Evolutionary conservation across 352 stramenopile species (phyloP).

Genomic region (Hyaloperonospora brassicae): DNA sequence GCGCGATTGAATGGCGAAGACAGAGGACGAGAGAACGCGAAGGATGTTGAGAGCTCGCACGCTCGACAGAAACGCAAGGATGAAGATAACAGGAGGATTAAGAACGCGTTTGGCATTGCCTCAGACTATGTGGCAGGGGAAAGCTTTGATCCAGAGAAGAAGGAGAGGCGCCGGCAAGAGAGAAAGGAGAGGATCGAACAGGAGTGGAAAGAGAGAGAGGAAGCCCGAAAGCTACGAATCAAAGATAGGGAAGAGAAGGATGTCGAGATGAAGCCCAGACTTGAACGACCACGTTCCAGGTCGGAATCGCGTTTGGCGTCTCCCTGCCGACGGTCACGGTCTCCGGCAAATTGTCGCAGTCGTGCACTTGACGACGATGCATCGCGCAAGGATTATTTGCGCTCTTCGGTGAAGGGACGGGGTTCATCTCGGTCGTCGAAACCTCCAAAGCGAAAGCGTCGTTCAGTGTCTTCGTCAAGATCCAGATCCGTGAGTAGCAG

Average conservation of each 20-base stretch:
- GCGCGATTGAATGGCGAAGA: constrained; percentile 17
- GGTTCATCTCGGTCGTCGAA: constrained; percentile 12
- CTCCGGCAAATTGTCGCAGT: constrained; percentile 10
- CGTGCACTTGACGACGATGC: constrained; percentile 12
- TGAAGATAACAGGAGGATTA: constrained; percentile 56
- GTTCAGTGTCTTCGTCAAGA: constrained; percentile 8
- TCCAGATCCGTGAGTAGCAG: constrained; percentile 8
- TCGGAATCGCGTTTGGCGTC: constrained; percentile 17
- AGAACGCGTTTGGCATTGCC: constrained; percentile 62
- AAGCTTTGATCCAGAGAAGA: constrained; percentile 69
- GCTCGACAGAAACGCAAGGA: constrained; percentile 53
- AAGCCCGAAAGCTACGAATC: constrained; percentile 22
- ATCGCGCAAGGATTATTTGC: constrained; percentile 9
- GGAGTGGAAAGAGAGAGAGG: constrained; percentile 45
- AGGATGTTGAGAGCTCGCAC: constrained; percentile 41
- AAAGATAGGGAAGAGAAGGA: constrained; percentile 38
- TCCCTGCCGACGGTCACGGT: constrained; percentile 15
- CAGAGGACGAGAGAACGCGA: constrained; percentile 3
- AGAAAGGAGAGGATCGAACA: constrained; percentile 33
- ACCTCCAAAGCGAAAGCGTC: constrained; percentile 12
- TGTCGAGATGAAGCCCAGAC: constrained; percentile 19
- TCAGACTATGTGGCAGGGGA: constrained; percentile 65
- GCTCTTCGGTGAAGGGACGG: constrained; percentile 4
- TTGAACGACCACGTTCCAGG: constrained; percentile 24
- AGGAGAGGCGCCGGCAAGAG: constrained; percentile 55